Evolutionary conservation across 2,329 filamentous ascomycete species (phyloP).

Genomic region (Penicillium sp.): DNA sequence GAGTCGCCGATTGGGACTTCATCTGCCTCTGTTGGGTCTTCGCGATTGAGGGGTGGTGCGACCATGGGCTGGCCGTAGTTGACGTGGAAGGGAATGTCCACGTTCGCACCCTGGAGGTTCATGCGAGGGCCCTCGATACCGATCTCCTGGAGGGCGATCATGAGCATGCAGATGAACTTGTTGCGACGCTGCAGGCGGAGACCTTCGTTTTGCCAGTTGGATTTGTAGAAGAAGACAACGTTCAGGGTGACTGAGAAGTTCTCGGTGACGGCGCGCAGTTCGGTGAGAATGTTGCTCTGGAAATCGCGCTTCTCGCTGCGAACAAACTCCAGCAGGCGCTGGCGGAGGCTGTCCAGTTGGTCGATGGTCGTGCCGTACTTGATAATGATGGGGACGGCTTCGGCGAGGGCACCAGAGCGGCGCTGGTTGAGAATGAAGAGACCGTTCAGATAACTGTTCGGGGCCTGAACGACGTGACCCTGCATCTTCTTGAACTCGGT

Average conservation of each 20-base stretch:
- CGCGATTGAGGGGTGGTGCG: slow-evolving; percentile 46
- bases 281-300: slow-evolving; percentile 82
- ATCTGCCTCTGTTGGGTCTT: slow-evolving; percentile 50
- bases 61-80: slow-evolving; percentile 55
- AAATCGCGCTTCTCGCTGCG: slow-evolving; percentile 86
- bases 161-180: slow-evolving; percentile 90
- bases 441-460: slow-evolving; percentile 89
- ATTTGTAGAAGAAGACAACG: slow-evolving; percentile 97
- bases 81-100: slow-evolving; percentile 69
- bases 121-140: slow-evolving; percentile 84
- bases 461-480: slow-evolving; percentile 92
- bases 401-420: slow-evolving; percentile 83
- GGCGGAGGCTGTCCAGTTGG: slow-evolving; percentile 80
- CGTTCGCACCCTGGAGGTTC: slow-evolving; percentile 70
- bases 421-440: slow-evolving; percentile 95
- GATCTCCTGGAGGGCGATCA: slow-evolving; percentile 80
- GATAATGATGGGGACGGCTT: slow-evolving; percentile 81
- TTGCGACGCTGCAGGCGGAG: slow-evolving; percentile 88
- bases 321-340: slow-evolving; percentile 81
- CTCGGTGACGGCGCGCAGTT: slow-evolving; percentile 77
- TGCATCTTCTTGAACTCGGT: slow-evolving; percentile 99
- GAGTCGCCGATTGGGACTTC: slow-evolving; percentile 29
- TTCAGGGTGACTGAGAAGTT: slow-evolving; percentile 87
- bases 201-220: slow-evolving; percentile 93
- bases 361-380: slow-evolving; percentile 85